Evolutionary conservation across 2,329 filamentous ascomycete species (phyloP).

Genomic region (Hansfordia pulvinata): DNA sequence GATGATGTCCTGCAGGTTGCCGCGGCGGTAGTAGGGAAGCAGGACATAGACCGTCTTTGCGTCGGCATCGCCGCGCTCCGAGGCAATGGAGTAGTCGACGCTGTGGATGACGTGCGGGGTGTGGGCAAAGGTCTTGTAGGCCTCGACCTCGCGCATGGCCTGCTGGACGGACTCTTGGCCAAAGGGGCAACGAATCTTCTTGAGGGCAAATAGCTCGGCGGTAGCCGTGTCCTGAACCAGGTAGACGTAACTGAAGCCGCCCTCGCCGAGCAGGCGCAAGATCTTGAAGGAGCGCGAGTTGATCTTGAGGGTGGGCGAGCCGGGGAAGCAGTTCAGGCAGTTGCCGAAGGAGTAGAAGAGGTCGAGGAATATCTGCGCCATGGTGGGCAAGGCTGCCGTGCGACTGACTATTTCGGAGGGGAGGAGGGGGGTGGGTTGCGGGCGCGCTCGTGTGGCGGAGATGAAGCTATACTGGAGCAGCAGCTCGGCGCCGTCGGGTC

Average conservation of each 20-base stretch:
- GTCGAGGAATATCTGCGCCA: slow-evolving; percentile 80
- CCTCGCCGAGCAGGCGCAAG: slow-evolving; percentile 84
- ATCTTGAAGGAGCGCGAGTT: slow-evolving; percentile 95
- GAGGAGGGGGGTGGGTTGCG: slow-evolving; percentile 1
- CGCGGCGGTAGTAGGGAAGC: slow-evolving; percentile 85
- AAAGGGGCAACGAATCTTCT: slow-evolving; percentile 98
- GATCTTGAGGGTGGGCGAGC: slow-evolving; percentile 87
- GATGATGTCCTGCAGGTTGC: slow-evolving; percentile 95
- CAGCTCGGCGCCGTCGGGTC: no score
- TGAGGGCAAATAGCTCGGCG: slow-evolving; percentile 80
- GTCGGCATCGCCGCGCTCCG: slow-evolving; percentile 41
- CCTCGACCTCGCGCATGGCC: slow-evolving; percentile 93
- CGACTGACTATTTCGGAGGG: no score
- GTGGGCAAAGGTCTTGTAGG: slow-evolving; percentile 78
- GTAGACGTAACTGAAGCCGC: slow-evolving; percentile 98
- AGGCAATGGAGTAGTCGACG: slow-evolving; percentile 38
- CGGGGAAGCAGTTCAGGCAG: slow-evolving; percentile 93
- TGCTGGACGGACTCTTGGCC: slow-evolving; percentile 90
- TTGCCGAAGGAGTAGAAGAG: slow-evolving; percentile 84
- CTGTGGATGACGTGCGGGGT: slow-evolving; percentile 58
- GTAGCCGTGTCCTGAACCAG: slow-evolving; percentile 84
- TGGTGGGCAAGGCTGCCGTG: no score
- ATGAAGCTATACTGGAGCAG: no score
- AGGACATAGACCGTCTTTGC: slow-evolving; percentile 95
- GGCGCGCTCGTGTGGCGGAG: no score